phyloP scores from a whole-genome alignment of 2,329 filamentous ascomycete species.

The Grosmannia penicillata region DNA sequence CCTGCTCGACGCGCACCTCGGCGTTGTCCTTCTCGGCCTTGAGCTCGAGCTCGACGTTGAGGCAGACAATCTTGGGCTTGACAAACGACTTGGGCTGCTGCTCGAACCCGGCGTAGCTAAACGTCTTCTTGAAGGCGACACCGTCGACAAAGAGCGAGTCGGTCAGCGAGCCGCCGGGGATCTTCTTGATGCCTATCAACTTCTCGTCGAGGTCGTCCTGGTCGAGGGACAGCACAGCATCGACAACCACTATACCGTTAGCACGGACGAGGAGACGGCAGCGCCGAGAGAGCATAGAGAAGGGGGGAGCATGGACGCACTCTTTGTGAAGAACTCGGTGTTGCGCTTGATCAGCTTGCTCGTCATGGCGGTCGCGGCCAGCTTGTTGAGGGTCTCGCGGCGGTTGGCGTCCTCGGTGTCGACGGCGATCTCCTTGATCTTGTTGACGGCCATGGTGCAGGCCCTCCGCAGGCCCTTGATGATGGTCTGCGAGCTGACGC shows the following conservation, averaged over 20 bases:
- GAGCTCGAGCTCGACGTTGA: constrained; percentile 95
- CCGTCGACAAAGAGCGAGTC: constrained; percentile 96
- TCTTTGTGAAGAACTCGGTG: constrained; percentile 93
- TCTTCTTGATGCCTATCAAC: constrained; percentile 96
- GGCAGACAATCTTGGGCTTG: constrained; percentile 88
- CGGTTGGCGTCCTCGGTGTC: constrained; percentile 69
- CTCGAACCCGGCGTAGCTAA: constrained; percentile 97
- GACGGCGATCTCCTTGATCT: constrained; percentile 94
- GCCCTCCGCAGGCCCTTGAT: constrained; percentile 90
- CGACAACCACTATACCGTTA: constrained; percentile 66
- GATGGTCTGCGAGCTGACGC: constrained; percentile 92
- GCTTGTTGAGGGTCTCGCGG: constrained; percentile 74
- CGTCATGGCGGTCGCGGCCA: constrained; percentile 95
- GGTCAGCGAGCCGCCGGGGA: constrained; percentile 87
- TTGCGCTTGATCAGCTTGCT: constrained; percentile 99
- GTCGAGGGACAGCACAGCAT: constrained; percentile 87
- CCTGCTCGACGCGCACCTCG: constrained; percentile 93
- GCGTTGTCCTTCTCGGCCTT: constrained; percentile 99
- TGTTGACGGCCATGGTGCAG: constrained; percentile 85
- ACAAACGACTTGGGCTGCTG: constrained; percentile 95
- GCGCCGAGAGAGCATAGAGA: not conserved
- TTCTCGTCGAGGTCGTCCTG: constrained; percentile 97
- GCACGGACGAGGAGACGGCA: not conserved
- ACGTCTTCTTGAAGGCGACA: constrained; percentile 99
- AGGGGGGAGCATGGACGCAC: constrained; percentile 36